Base-by-base conservation (phyloP, 2,329 filamentous ascomycete species). In the Dactylellina cionopaga region DNA sequence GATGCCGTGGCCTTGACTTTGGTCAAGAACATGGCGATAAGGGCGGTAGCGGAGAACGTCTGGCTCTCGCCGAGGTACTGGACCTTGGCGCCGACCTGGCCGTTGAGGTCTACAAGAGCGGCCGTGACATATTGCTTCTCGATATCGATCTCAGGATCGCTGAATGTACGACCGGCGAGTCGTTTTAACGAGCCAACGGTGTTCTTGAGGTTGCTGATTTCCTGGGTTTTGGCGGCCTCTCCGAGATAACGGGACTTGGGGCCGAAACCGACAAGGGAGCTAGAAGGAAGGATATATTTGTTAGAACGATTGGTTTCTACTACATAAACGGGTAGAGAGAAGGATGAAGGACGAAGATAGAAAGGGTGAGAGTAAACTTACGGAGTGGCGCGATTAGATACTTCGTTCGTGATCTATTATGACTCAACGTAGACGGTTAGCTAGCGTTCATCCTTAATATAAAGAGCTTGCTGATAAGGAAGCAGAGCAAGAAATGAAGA, bases 161-260 rank as follows among this genome's bases (percentile, higher is more conserved):
- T 89, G 83, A 94, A 86, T 75, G 87, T 85, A 80, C 95, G 92
- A 80, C 95, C 95, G 79, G 90, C 90, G 78, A 99, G 89, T 79
- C 95, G 92, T 85, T 96, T 96, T 79, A 99, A 87, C 77, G 88
- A 93, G 81, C 88, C 86, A 83, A 99, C 91, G 77, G 95, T 99
- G 87, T 99, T 99, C 86, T 98, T 99, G 80, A 98, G 88, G 86
- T 99, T 99, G 80, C 94, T 96, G 81, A 96, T 96, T 84, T 99
- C 95, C 84, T 97, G 94, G 77, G 94, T 98, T 88, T 98, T 98
- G 77, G 95, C 95, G 66, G 91, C 83, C 85, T 99, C 95, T 77
- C 95, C 95, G 76, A 99, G 87, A 81, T 96, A 96, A 84, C 95
- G 91, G 82, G 87, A 89, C 84, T 96, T 96, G 81, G 92, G 90